Base-by-base conservation (phyloP, 2,329 filamentous ascomycete genomes). In the Fusarium oxysporum region DNA sequence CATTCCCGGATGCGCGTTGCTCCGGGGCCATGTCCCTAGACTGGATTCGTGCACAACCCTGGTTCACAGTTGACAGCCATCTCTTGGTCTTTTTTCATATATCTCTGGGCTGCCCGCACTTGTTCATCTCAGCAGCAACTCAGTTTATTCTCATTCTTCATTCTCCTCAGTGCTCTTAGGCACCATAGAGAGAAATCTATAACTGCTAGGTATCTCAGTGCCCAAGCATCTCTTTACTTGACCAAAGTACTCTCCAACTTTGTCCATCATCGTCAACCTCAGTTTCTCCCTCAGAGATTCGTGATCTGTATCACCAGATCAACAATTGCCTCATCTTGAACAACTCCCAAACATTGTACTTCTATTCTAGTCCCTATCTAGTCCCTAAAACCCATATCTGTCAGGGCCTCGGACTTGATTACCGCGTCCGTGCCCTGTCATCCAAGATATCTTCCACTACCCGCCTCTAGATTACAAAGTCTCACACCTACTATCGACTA, bases 131-230 rank as follows among this genome's bases (percentile, higher is more conserved):
- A 57, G 28, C 37, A 54, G 28, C 45, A 56, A 54, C 57, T 41
- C 54, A 57, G 54, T 50, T 32, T 48, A 45, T 40, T 60, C 38
- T 51, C 56, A 41, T 45, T 38, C 37, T 57, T 30, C 25, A 21
- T 54, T 35, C 40, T 38, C 53, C 35, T 32, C 35, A 33, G 58
- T 69, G 70, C 70, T 72, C 66, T 72, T 71, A 73, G 70, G 61
- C 54, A 54, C 53, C 53, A 28, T 23, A 45, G 44, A 70, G 65
- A 72, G 45, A 47, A 53, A 30, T 59, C 19, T 14, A 38, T 16
- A 62, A 41, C 44, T 44, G 25, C 40, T 32, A 28, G 40, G 40
- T 63, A 56, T 63, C 56, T 51, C 58, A 54, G 54, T 70, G 51
- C 43, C 40, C 37, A 37, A 43, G 40, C 51, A 33, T 44, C 56